Evolutionary conservation across 2,329 filamentous ascomycete species (phyloP).

Genomic region (Pestalotiopsis sp.): DNA sequence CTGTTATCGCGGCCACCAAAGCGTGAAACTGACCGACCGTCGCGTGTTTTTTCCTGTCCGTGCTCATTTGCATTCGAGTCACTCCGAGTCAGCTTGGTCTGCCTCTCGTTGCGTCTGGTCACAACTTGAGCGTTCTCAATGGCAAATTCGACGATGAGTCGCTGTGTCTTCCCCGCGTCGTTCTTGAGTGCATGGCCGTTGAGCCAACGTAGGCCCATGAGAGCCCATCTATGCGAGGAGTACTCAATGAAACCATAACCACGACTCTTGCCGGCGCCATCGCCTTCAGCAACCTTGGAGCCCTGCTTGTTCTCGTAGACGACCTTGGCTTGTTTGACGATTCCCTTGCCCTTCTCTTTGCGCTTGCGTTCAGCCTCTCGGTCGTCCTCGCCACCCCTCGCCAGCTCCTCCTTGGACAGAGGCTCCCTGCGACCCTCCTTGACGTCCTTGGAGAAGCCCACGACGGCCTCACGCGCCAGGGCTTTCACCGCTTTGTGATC

Average conservation of each 20-base stretch:
- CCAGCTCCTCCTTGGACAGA: constrained; percentile 87
- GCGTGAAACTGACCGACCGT: not conserved
- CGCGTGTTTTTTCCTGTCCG: constrained; percentile 18
- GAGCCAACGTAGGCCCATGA: constrained; percentile 93
- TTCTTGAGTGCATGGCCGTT: constrained; percentile 73
- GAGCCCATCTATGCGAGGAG: constrained; percentile 85
- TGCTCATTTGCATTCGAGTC: not conserved
- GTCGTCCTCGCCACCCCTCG: constrained; percentile 79
- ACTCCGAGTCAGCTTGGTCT: constrained; percentile 32
- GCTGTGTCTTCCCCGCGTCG: constrained; percentile 76
- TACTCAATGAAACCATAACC: constrained; percentile 99
- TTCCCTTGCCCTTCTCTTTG: constrained; percentile 79
- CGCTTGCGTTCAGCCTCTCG: constrained; percentile 78
- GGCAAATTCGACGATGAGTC: constrained; percentile 93
- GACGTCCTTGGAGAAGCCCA: constrained; percentile 90
- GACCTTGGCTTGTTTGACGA: constrained; percentile 92
- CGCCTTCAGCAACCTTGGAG: constrained; percentile 77
- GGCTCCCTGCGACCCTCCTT: constrained; percentile 75
- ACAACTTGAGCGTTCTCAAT: constrained; percentile 98
- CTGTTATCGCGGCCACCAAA: constrained; percentile 10
- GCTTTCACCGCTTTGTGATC: constrained; percentile 88
- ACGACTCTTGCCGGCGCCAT: constrained; percentile 79
- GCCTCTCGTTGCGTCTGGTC: constrained; percentile 70
- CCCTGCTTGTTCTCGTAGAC: constrained; percentile 89
- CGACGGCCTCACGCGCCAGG: constrained; percentile 87